Evolutionary conservation across 2,329 filamentous ascomycete genomes (phyloP).

Genomic region (Fusarium praegraminearum): DNA sequence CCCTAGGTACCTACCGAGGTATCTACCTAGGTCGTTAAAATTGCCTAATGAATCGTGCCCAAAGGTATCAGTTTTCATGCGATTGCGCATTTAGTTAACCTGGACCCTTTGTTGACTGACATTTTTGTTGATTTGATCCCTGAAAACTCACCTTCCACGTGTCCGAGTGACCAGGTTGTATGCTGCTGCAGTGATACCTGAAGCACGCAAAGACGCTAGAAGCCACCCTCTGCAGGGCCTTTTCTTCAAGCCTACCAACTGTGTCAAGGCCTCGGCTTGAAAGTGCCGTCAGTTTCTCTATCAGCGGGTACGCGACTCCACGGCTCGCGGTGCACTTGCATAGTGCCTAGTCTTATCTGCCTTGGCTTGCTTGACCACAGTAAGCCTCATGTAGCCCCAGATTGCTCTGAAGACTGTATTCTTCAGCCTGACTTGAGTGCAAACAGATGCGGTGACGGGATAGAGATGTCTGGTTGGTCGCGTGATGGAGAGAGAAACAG

Average conservation of each 20-base stretch:
- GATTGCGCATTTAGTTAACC: constrained; percentile 16
- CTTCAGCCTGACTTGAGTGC: constrained; percentile 2
- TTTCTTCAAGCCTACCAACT: constrained; percentile 1
- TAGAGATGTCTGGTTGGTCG: constrained; percentile 25
- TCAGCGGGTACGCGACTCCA: constrained; percentile 24
- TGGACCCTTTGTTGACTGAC: constrained; percentile 14
- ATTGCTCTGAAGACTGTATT: constrained; percentile 8
- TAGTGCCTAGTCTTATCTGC: constrained; percentile 22
- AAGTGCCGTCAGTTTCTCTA: constrained; percentile 33
- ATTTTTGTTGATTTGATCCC: constrained; percentile 24
- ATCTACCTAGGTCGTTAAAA: not conserved
- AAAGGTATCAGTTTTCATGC: not conserved
- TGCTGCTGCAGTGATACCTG: constrained; percentile 34
- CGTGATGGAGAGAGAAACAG: constrained; percentile 31
- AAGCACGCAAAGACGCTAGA: constrained; percentile 23
- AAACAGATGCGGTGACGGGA: constrained; percentile 16
- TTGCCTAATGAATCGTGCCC: not conserved
- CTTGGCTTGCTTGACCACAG: constrained; percentile 15
- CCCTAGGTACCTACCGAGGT: too few species aligned
- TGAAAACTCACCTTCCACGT: constrained; percentile 37
- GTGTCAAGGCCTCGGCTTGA: constrained; percentile 28
- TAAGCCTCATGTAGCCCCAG: constrained; percentile 27
- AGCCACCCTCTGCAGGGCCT: constrained; percentile 25
- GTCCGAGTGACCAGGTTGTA: constrained; percentile 28
- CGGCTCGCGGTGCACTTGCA: constrained; percentile 19